Conservation (phyloP, 805 yeast species). For the Torulaspora gathmanii region DNA sequence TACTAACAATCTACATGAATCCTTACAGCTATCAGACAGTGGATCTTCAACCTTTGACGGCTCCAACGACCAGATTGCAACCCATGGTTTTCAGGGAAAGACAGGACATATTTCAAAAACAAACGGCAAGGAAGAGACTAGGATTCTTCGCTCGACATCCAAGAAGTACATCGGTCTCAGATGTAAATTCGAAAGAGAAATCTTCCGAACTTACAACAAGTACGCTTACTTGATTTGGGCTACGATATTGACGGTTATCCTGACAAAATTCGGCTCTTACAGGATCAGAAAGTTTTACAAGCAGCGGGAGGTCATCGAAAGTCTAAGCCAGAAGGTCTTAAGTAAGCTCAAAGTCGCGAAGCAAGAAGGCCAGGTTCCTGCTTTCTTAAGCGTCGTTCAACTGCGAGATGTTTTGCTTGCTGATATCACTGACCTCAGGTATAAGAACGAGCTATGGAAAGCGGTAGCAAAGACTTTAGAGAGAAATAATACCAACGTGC, state of each 20-base stretch:
- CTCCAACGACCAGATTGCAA: constrained; percentile 36
- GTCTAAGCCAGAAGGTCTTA: constrained; percentile 46
- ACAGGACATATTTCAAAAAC: constrained; percentile 37
- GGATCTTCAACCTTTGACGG: constrained; percentile 39
- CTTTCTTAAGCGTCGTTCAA: constrained; percentile 64
- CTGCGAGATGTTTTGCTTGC: constrained; percentile 59
- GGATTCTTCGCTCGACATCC: constrained; percentile 71
- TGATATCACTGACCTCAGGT: constrained; percentile 26
- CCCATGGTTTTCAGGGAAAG: constrained; percentile 40
- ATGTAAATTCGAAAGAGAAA: constrained; percentile 52
- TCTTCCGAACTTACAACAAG: constrained; percentile 38
- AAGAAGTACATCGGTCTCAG: constrained; percentile 53
- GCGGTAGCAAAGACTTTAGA: constrained; percentile 54
- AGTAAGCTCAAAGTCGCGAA: constrained; percentile 48
- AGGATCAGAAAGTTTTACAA: constrained; percentile 38
- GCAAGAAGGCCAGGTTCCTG: constrained; percentile 9
- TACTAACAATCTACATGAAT: constrained; percentile 28
- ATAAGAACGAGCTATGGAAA: constrained; percentile 53
- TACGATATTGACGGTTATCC: constrained; percentile 8
- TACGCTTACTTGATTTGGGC: constrained; percentile 24
- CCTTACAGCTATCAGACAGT: constrained; percentile 27
- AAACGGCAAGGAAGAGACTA: constrained; percentile 35
- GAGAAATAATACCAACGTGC: constrained; percentile 54
- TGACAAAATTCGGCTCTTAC: constrained; percentile 32
- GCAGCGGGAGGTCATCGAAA: constrained; percentile 42